Conservation (phyloP, 108 stramenopile genomes). For the Tribonema minus region DNA sequence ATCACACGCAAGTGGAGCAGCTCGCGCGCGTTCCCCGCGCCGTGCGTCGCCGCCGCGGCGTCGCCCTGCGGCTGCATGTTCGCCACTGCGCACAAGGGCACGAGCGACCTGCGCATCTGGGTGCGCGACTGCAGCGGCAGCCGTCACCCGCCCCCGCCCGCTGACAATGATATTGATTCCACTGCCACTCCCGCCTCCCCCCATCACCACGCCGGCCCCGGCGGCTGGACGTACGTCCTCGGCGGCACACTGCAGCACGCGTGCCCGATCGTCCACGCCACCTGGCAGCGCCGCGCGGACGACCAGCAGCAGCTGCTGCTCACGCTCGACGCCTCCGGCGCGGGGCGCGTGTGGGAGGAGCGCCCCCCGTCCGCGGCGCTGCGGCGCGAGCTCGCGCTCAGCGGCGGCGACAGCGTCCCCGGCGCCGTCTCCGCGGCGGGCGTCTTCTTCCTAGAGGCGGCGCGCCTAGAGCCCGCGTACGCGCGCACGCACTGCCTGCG, state of each 20-base stretch:
- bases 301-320: neutral
- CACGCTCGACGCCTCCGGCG: neutral
- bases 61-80: constrained; percentile 49
- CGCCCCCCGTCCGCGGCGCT: neutral
- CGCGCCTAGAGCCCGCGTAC: neutral
- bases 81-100: constrained; percentile 20
- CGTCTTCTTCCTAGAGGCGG: neutral
- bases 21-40: neutral
- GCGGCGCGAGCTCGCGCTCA: too few species aligned
- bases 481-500: neutral
- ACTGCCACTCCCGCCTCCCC: too few species aligned
- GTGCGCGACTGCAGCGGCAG: neutral
- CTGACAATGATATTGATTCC: neutral
- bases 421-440: neutral
- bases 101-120: constrained; percentile 20
- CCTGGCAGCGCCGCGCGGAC: neutral
- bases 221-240: neutral
- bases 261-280: neutral
- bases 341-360: neutral
- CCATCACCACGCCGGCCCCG: neutral
- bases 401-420: neutral
- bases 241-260: neutral
- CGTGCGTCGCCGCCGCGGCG: constrained; percentile 31
- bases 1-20: neutral
- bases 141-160: neutral